Conservation (phyloP, 1,284 basidiomycete genomes). For the Ganoderma lingzhi region DNA sequence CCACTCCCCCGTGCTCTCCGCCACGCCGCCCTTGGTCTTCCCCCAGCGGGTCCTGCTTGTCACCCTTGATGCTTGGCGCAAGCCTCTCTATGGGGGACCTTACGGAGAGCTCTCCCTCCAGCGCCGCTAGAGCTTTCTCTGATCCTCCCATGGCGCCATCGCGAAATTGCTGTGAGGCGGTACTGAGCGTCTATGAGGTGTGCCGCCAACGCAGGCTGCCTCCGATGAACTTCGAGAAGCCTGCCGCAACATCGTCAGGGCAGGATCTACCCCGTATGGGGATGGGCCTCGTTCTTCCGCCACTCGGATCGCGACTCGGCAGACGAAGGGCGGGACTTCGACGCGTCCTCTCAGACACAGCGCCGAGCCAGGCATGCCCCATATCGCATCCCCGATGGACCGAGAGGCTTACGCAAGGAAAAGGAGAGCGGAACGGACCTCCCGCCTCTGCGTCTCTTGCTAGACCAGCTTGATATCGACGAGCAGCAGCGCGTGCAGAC, state of each 20-base stretch:
- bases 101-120: not conserved
- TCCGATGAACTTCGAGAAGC: slow-evolving; percentile 3
- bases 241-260: not conserved
- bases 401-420: not conserved
- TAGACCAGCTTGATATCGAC: not conserved
- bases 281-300: not conserved
- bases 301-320: not conserved
- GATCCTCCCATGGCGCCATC: not conserved
- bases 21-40: slow-evolving; percentile 5
- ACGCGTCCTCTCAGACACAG: not conserved
- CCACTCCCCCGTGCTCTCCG: not conserved
- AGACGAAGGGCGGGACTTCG: not conserved
- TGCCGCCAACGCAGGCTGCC: slow-evolving; percentile 7
- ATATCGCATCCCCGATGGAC: not conserved
- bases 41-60: not conserved
- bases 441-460: slow-evolving; percentile 1
- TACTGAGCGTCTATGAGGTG: not conserved
- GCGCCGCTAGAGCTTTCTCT: not conserved
- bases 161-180: not conserved
- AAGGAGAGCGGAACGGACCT: slow-evolving; percentile 1
- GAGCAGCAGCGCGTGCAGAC: not conserved
- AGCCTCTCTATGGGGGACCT: not conserved
- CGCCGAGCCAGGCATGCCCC: not conserved
- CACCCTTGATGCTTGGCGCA: not conserved
- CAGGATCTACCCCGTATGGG: not conserved